Percentiles rank a stretch among this genome's conserved stretches.
Evolutionary conservation across 495 filamentous ascomycete species (phyloP).

Genomic region (Penicillium macrosclerotiorum): DNA sequence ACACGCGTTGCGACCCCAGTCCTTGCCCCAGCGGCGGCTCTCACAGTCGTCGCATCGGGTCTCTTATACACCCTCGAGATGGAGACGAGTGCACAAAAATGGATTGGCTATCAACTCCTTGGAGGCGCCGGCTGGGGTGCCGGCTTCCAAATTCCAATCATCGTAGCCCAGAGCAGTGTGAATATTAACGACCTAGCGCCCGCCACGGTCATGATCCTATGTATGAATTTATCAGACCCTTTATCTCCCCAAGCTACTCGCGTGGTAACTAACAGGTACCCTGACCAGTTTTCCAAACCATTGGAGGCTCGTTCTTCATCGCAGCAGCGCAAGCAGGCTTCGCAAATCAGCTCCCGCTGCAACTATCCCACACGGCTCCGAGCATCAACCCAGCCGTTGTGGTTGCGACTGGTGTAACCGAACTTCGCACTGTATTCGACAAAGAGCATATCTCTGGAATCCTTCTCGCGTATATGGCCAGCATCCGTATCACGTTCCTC

Average conservation of each 20-base stretch:
- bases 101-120: conserved; percentile 43
- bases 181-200: conserved; percentile 13
- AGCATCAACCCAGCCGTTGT: conserved; percentile 39
- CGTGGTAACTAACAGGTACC: no score
- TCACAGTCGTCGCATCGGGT: conserved; percentile 53
- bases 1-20: background rate
- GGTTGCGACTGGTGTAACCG: conserved; percentile 49
- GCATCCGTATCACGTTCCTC: conserved; percentile 8
- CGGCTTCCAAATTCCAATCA: conserved; percentile 31
- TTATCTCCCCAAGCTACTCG: conserved; percentile 5
- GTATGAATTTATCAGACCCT: background rate
- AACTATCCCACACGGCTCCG: conserved; percentile 36
- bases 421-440: conserved; percentile 46
- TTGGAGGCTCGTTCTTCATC: conserved; percentile 50
- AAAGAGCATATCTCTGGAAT: conserved; percentile 6
- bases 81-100: conserved; percentile 21
- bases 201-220: conserved; percentile 13
- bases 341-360: conserved; percentile 35
- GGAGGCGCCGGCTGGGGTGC: conserved; percentile 31
- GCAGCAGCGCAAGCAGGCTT: conserved; percentile 49
- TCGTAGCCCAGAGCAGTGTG: conserved; percentile 19
- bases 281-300: conserved; percentile 13
- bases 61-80: conserved; percentile 35
- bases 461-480: conserved; percentile 6
- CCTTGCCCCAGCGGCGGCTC: conserved; percentile 31